Evolutionary conservation across 148 eudicot genomes (phyloP).

Genomic region (Rhododendron henanense): DNA sequence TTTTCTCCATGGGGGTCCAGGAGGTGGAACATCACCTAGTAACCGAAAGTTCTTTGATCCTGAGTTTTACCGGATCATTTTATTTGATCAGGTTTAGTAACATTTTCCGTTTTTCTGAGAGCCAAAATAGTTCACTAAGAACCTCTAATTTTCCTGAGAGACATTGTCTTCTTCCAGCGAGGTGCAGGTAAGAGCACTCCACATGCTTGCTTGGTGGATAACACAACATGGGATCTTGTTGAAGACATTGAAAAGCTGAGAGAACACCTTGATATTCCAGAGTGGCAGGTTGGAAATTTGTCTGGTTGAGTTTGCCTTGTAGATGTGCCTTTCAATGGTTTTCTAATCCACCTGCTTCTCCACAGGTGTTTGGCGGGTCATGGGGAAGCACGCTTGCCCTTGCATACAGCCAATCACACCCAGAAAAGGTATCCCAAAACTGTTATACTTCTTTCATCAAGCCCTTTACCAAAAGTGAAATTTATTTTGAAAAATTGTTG

Average conservation of each 20-base stretch:
- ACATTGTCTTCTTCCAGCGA: slow-evolving; percentile 40
- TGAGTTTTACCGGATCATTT: slow-evolving; percentile 77
- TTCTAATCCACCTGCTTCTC: not conserved
- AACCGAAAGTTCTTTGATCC: slow-evolving; percentile 94
- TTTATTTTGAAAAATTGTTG: not conserved
- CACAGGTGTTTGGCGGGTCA: slow-evolving; percentile 97
- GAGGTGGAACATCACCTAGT: slow-evolving; percentile 94
- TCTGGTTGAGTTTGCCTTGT: not conserved
- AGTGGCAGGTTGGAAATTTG: slow-evolving; percentile 74
- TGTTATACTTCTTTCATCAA: not conserved
- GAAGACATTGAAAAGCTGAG: slow-evolving; percentile 84
- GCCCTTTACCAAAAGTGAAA: not conserved
- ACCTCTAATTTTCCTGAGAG: not conserved
- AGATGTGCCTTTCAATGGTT: slow-evolving; percentile 6
- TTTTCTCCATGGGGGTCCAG: slow-evolving; percentile 99
- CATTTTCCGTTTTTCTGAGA: slow-evolving; percentile 6
- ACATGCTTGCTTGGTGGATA: slow-evolving; percentile 89
- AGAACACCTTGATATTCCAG: slow-evolving; percentile 77
- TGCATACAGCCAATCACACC: slow-evolving; percentile 88
- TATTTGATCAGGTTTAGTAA: slow-evolving; percentile 82
- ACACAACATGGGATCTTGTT: slow-evolving; percentile 98
- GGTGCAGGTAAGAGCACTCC: slow-evolving; percentile 98
- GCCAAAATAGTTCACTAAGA: not conserved
- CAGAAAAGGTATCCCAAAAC: slow-evolving; percentile 55
- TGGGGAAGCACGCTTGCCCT: slow-evolving; percentile 99